These are phyloP conservation scores for Drosera spatulata DNA, from an alignment of 179 eudicot species.

Conservation along the genomic window DNA sequence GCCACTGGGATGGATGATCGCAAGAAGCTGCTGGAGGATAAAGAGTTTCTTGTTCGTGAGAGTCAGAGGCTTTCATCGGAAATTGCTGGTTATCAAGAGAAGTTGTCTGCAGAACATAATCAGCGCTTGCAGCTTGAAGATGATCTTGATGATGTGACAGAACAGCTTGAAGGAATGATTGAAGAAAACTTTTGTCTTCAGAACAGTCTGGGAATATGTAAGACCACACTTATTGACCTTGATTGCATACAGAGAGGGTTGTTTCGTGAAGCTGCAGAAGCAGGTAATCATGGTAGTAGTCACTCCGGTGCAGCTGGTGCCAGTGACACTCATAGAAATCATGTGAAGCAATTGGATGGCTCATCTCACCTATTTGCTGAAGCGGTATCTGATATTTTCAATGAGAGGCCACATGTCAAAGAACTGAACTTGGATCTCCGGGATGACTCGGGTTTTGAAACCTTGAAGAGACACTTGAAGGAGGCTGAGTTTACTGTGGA, in stretches of 20 bases:
- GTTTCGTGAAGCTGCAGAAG: constrained; percentile 17
- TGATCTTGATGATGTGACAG: constrained; percentile 44
- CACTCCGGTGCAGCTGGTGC: constrained; percentile 11
- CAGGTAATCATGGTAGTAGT: constrained; percentile 11
- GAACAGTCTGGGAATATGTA: constrained; percentile 29
- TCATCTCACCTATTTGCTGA: constrained; percentile 1
- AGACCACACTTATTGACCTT: constrained; percentile 23
- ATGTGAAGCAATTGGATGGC: constrained; percentile 8
- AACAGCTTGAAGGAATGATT: constrained; percentile 37
- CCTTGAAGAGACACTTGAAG: constrained; percentile 37
- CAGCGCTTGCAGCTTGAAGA: constrained; percentile 26
- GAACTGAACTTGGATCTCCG: constrained; percentile 18
- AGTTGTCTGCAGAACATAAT: constrained; percentile 14
- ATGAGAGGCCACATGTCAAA: constrained; percentile 8
- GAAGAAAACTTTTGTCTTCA: constrained; percentile 43
- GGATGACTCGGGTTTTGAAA: constrained; percentile 25
- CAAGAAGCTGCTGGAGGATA: constrained; percentile 19
- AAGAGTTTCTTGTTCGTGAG: constrained; percentile 21
- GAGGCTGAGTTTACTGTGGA: constrained; percentile 39
- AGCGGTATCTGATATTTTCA: constrained; percentile 10
- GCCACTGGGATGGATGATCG: constrained; percentile 16
- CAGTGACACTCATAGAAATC: constrained; percentile 10
- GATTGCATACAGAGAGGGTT: constrained; percentile 16
- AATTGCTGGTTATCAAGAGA: constrained; percentile 23
- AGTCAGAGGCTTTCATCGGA: constrained; percentile 26